Percentiles rank a stretch among this genome's conserved stretches.
Evolutionary conservation across 2,329 filamentous ascomycete genomes (phyloP).

Genomic region (Hymenotorrendiella dingleyae): DNA sequence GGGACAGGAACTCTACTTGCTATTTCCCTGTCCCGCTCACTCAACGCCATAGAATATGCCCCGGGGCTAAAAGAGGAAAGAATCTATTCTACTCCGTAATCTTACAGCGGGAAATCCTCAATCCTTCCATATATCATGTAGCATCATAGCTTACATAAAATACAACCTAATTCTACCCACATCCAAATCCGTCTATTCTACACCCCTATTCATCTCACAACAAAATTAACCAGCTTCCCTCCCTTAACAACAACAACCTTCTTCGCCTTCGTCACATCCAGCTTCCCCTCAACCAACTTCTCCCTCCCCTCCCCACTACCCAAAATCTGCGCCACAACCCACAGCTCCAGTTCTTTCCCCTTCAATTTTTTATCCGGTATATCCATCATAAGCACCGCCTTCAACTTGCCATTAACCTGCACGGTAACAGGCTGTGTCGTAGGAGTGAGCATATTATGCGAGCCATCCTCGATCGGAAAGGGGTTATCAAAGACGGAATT

Average conservation of each 20-base stretch:
- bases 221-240: slow-evolving; percentile 71
- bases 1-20: too few relatives aligned
- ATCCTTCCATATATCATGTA: too few relatives aligned
- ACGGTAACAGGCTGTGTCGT: slow-evolving; percentile 56
- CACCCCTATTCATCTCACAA: neutral
- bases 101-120: too few relatives aligned
- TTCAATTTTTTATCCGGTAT: slow-evolving; percentile 39
- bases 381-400: slow-evolving; percentile 60
- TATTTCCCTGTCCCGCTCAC: too few relatives aligned
- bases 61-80: too few relatives aligned
- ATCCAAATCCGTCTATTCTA: too few relatives aligned
- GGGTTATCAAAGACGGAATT: slow-evolving; percentile 37
- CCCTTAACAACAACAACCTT: slow-evolving; percentile 60
- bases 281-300: slow-evolving; percentile 38
- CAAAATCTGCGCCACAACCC: slow-evolving; percentile 57
- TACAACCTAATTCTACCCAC: too few relatives aligned
- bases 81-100: too few relatives aligned
- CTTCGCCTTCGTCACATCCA: slow-evolving; percentile 47
- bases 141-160: too few relatives aligned
- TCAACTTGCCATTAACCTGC: slow-evolving; percentile 74
- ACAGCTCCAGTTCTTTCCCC: slow-evolving; percentile 45
- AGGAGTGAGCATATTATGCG: slow-evolving; percentile 43
- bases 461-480: slow-evolving; percentile 56
- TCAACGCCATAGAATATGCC: too few relatives aligned
- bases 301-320: slow-evolving; percentile 53